A percentile compares a stretch with the other conserved stretches of the same genome.
Conservation (phyloP, 768 basidiomycete species). For the Boletus speciosus region DNA sequence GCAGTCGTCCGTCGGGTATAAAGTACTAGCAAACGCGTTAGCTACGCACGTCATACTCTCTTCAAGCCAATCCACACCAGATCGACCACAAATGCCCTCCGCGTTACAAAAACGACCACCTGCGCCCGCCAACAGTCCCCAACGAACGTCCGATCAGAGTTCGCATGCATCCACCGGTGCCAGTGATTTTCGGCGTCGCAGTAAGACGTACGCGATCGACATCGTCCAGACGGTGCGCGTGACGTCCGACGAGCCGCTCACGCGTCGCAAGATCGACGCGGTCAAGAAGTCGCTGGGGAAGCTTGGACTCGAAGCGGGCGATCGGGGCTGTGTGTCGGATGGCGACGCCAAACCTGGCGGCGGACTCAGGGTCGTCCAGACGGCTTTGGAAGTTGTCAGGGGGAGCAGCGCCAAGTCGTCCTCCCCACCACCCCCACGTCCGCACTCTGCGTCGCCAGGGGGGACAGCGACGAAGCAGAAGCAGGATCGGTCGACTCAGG, state of each 20-base stretch:
- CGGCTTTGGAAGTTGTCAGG: constrained; percentile 22
- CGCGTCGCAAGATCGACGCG: constrained; percentile 24
- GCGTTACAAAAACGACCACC: constrained; percentile 19
- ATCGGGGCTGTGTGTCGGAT: constrained; percentile 30
- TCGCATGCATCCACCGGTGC: neutral
- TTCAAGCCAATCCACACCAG: neutral
- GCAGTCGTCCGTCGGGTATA: constrained; percentile 15
- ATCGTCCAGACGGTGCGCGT: constrained; percentile 31
- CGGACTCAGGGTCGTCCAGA: constrained; percentile 28
- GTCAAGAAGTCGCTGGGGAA: constrained; percentile 29
- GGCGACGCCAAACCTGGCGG: constrained; percentile 16
- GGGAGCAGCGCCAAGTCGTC: constrained; percentile 5
- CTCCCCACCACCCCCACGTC: constrained; percentile 13
- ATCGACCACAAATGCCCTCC: constrained; percentile 12
- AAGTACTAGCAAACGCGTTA: constrained; percentile 10
- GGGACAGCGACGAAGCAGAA: constrained; percentile 8
- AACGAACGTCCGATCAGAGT: constrained; percentile 10
- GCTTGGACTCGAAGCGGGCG: constrained; percentile 20
- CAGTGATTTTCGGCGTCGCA: neutral
- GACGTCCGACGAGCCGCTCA: constrained; percentile 26
- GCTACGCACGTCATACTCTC: neutral
- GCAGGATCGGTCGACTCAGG: constrained; percentile 1
- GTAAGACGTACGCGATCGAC: constrained; percentile 27
- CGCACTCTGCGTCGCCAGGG: constrained; percentile 21
- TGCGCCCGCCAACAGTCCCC: constrained; percentile 1